Conservation (phyloP, 371 early-diverging fungal genomes). For the Actinomucor elegans region DNA sequence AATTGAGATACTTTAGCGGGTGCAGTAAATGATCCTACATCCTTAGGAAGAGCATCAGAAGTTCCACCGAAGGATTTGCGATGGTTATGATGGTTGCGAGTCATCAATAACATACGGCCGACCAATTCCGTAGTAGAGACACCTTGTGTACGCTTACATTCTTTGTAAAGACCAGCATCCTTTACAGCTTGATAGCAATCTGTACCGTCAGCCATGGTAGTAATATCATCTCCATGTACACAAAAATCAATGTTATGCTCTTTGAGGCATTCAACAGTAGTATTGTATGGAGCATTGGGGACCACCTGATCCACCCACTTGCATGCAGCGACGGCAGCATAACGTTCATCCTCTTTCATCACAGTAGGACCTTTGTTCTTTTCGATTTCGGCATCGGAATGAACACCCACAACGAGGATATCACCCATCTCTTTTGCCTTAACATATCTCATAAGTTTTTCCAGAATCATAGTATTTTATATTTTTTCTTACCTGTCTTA, state of each 20-base stretch:
- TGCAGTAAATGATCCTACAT: slow-evolving; percentile 55
- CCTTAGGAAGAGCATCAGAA: slow-evolving; percentile 62
- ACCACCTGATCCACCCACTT: slow-evolving; percentile 97
- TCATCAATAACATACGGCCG: slow-evolving; percentile 93
- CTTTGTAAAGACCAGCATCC: slow-evolving; percentile 90
- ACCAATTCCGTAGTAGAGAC: slow-evolving; percentile 96
- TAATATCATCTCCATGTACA: slow-evolving; percentile 96
- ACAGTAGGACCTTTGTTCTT: slow-evolving; percentile 96
- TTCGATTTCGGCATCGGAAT: slow-evolving; percentile 89
- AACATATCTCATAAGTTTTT: background rate
- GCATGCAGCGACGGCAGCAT: slow-evolving; percentile 92
- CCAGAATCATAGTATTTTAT: background rate
- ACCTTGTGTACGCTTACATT: slow-evolving; percentile 93
- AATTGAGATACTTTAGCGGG: slow-evolving; percentile 74
- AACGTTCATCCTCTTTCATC: slow-evolving; percentile 93
- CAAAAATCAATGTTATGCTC: slow-evolving; percentile 87
- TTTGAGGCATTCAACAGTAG: slow-evolving; percentile 80
- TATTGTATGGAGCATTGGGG: slow-evolving; percentile 91
- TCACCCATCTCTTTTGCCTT: slow-evolving; percentile 92
- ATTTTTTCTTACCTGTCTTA: slow-evolving; percentile 74
- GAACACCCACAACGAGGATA: slow-evolving; percentile 94
- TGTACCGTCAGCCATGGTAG: slow-evolving; percentile 90
- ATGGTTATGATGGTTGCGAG: slow-evolving; percentile 82
- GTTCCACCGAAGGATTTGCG: slow-evolving; percentile 50
- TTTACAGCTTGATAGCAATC: slow-evolving; percentile 96